phyloP scores from a whole-genome alignment of 768 basidiomycete genomes.

The Calocybe indica region DNA sequence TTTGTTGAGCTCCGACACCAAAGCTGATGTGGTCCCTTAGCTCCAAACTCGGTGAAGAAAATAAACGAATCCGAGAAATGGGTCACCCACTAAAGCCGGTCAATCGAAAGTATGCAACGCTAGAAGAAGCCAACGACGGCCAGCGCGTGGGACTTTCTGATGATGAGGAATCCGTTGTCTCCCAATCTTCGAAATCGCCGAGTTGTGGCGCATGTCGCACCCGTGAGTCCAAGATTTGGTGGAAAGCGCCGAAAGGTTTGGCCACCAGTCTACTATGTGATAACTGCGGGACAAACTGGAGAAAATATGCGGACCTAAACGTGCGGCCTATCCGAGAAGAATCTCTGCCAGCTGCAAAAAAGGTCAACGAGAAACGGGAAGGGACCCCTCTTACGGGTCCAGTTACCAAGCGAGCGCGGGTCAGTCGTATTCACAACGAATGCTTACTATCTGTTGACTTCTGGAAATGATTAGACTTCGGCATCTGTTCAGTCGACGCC shows the following conservation, averaged over 20 bases:
- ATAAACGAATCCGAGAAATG: conserved; percentile 36
- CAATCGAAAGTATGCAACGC: conserved; percentile 28
- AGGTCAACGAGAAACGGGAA: conserved; percentile 51
- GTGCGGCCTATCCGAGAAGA: conserved; percentile 71
- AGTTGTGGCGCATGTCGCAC: conserved; percentile 84
- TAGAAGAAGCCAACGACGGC: conserved; percentile 33
- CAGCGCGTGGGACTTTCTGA: conserved; percentile 52
- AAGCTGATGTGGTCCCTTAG: conserved; percentile 27
- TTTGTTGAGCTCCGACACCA: background rate
- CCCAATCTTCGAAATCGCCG: conserved; percentile 44
- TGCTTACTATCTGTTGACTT: background rate
- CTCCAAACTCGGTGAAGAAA: conserved; percentile 64
- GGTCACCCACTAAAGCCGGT: conserved; percentile 30
- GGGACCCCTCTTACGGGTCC: conserved; percentile 48
- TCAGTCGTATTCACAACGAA: conserved; percentile 15
- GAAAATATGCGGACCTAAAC: conserved; percentile 89
- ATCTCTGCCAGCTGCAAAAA: conserved; percentile 47
- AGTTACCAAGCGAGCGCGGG: conserved; percentile 39
- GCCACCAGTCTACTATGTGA: conserved; percentile 76
- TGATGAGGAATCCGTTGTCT: conserved; percentile 74
- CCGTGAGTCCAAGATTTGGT: conserved; percentile 76
- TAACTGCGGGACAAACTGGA: conserved; percentile 80
- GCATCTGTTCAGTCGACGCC: conserved; percentile 45
- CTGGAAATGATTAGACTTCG: conserved; percentile 25
- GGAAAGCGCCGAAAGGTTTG: conserved; percentile 90